Base-by-base conservation (phyloP, 768 basidiomycete genomes). In the Artomyces pyxidatus region DNA sequence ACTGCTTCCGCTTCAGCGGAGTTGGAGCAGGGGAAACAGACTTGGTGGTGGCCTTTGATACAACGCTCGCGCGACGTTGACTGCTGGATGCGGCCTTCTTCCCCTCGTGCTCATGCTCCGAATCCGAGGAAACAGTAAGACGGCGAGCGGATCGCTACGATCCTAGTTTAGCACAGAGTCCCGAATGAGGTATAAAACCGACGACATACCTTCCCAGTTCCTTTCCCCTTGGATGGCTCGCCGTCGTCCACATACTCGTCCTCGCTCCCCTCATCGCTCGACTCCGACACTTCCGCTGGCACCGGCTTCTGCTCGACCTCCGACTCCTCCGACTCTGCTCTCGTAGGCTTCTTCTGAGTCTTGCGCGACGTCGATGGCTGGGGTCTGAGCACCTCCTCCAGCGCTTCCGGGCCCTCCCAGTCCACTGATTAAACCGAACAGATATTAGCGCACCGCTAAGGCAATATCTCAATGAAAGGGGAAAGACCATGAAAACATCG, bases 231-330 rank as follows among this genome's bases (percentile, higher is more conserved):
- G 61, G 62, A 11, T 52, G 51, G 42, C 75, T 76, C 44, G 68
- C 61, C 52, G 27, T 77, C 75, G 37, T 69, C 79, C 42, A 85
- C 71, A 62, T 85, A 88, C 57, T 89, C 87, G 58, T 88, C 86
- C 51, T 77, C 84, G 60, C 80, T 85, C 48, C 65, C 61, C 21
- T 66, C 61, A 26, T 59, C 63, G 21, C 52, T 47, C 16, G 58
- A 58, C 44, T 61, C 60, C 12, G 59, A 58, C 42, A 56, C 17
- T 32, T 58, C 58, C 29, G 47, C 56, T 3, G 53, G 54, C 5
- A 30, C 47, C 22, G 49, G 48, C n/a, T 49, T 48, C 51, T 46
- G 65, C 44, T 74, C 71, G 21, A 67, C 69, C 42, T 75, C 77
- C 2, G 77, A 73, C 55, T 77, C 76, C 17, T 75, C 53, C 11